phyloP scores from a whole-genome alignment of 2,329 filamentous ascomycete genomes.

The Phyllosticta citribraziliensis region DNA sequence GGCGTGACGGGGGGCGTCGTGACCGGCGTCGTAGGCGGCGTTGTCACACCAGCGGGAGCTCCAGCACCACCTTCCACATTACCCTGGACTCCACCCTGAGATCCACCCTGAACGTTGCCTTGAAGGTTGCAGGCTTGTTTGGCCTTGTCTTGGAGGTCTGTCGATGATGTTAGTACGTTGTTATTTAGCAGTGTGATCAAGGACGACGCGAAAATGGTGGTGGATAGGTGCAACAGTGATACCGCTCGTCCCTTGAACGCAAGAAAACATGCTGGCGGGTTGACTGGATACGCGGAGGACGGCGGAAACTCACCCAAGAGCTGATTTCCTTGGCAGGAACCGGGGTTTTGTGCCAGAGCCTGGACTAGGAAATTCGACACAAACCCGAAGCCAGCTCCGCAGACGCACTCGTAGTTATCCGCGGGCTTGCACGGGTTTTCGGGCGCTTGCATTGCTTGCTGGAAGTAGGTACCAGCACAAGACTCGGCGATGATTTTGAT shows the following conservation, averaged over 20 bases:
- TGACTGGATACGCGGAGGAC: not conserved
- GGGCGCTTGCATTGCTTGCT: not conserved
- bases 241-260: too few species aligned
- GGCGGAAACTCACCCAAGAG: not conserved
- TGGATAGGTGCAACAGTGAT: too few species aligned
- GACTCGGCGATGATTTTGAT: not conserved
- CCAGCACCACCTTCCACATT: too few species aligned
- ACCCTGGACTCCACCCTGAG: too few species aligned
- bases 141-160: not conserved
- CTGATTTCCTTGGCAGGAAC: not conserved
- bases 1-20: not conserved
- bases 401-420: not conserved
- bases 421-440: not conserved
- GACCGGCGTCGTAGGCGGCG: not conserved
- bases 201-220: too few species aligned
- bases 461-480: not conserved
- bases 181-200: too few species aligned
- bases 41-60: not conserved
- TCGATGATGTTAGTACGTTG: not conserved
- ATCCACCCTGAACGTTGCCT: too few species aligned
- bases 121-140: not conserved
- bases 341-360: not conserved
- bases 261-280: too few species aligned
- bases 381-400: not conserved
- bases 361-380: not conserved